Percentiles rank a stretch among this genome's conserved stretches.
Evolutionary conservation across 2,329 filamentous ascomycete genomes (phyloP).

Genomic region (Nigrospora osmanthi): DNA sequence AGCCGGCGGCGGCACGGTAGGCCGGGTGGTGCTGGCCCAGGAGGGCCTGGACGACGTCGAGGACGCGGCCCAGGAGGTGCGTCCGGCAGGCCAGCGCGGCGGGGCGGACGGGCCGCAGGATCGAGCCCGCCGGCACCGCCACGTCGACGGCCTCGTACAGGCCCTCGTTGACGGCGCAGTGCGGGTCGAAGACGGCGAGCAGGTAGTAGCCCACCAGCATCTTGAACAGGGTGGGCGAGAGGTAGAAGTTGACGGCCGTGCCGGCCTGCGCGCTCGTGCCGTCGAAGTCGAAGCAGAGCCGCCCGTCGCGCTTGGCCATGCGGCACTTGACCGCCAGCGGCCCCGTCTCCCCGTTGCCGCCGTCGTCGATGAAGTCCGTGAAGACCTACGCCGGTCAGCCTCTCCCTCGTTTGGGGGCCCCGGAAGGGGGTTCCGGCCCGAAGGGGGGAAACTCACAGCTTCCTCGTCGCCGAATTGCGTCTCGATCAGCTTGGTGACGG

Average conservation of each 20-base stretch:
- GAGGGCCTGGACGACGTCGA: slow-evolving; percentile 41
- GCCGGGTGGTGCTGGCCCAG: slow-evolving; percentile 36
- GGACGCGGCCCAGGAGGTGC: slow-evolving; percentile 35
- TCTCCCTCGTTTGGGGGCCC: no score
- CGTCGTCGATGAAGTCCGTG: slow-evolving; percentile 41
- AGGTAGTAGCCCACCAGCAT: slow-evolving; percentile 39
- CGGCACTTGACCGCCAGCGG: slow-evolving; percentile 38
- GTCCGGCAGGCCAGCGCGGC: slow-evolving; percentile 38
- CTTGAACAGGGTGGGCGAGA: slow-evolving; percentile 40
- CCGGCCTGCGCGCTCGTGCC: slow-evolving; percentile 38
- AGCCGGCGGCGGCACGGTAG: slow-evolving; percentile 39
- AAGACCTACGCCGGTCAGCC: slow-evolving; percentile 16
- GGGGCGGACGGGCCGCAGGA: slow-evolving; percentile 36
- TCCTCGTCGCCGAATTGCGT: slow-evolving; percentile 32
- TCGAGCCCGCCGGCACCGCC: slow-evolving; percentile 32
- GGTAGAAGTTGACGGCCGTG: slow-evolving; percentile 38
- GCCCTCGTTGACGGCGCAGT: slow-evolving; percentile 40
- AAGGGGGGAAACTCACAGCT: no score
- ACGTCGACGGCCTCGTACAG: slow-evolving; percentile 42
- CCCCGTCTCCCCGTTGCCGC: slow-evolving; percentile 31
- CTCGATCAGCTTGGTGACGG: slow-evolving; percentile 36
- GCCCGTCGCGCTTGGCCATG: slow-evolving; percentile 33
- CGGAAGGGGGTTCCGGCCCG: no score
- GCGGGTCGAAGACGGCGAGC: slow-evolving; percentile 37
- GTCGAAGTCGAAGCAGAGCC: slow-evolving; percentile 38